Evolutionary conservation across 2,329 filamentous ascomycete genomes (phyloP).

Genomic region (Aspergillus transmontanensis): DNA sequence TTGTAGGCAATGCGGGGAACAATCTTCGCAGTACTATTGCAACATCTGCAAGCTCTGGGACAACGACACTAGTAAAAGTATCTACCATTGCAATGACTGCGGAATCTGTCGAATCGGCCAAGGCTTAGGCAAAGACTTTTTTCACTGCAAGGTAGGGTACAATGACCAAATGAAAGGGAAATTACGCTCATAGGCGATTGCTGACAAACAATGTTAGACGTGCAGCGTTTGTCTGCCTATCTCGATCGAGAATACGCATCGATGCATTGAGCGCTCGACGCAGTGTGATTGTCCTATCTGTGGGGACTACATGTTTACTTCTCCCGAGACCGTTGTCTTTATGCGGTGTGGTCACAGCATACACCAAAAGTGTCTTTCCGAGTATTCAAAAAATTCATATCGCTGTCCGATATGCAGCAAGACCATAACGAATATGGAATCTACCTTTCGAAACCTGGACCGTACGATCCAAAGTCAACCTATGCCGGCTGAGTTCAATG

Average conservation of each 20-base stretch:
- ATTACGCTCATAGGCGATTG: not conserved
- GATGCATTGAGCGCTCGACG: conserved; percentile 90
- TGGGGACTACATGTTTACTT: conserved; percentile 94
- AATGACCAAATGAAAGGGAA: not conserved
- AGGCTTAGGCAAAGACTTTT: conserved; percentile 93
- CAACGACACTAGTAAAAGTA: conserved; percentile 83
- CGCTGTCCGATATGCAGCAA: conserved; percentile 97
- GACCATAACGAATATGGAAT: conserved; percentile 96
- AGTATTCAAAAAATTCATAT: conserved; percentile 87
- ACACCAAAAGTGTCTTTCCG: conserved; percentile 83
- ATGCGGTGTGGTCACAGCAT: conserved; percentile 97
- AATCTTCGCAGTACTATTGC: conserved; percentile 89
- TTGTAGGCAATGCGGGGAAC: conserved; percentile 75
- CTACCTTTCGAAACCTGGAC: conserved; percentile 88
- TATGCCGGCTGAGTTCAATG: conserved; percentile 82
- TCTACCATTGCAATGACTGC: conserved; percentile 95
- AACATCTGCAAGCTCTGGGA: conserved; percentile 96
- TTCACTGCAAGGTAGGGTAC: conserved; percentile 84
- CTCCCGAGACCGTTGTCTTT: conserved; percentile 83
- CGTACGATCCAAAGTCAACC: conserved; percentile 84
- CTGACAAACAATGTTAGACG: conserved; percentile 55
- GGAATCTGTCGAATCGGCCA: conserved; percentile 91
- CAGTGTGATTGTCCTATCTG: conserved; percentile 98
- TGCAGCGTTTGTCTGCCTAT: conserved; percentile 96
- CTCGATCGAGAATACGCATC: conserved; percentile 79